A percentile compares a stretch with the other conserved stretches of the same genome.
Evolutionary conservation across 1,284 basidiomycete species (phyloP).

Genomic region (Cutaneotrichosporon daszewskae): DNA sequence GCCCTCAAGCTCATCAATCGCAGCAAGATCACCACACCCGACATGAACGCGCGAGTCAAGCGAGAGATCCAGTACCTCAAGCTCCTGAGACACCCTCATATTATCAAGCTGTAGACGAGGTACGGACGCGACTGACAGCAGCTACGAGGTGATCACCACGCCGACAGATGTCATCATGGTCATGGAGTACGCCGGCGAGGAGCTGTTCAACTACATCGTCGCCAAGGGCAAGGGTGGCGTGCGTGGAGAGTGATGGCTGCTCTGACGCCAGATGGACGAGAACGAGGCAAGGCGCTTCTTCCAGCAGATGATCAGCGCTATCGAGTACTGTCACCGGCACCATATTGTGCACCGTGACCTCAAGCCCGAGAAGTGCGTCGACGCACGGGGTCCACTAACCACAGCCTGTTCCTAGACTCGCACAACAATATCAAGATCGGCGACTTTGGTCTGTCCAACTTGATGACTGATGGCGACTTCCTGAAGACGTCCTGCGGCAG

Average conservation of each 20-base stretch:
- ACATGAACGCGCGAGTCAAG: conserved; percentile 86
- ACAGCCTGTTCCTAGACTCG: conserved; percentile 51
- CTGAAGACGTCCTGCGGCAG: conserved; percentile 90
- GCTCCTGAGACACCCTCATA: conserved; percentile 83
- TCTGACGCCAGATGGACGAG: conserved; percentile 63
- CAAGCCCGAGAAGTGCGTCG: conserved; percentile 76
- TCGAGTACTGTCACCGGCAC: conserved; percentile 88
- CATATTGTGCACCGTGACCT: conserved; percentile 94
- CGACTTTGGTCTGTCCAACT: conserved; percentile 88
- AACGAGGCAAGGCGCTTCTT: conserved; percentile 81
- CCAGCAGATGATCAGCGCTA: conserved; percentile 91
- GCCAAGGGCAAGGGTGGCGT: conserved; percentile 59
- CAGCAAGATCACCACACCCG: conserved; percentile 83
- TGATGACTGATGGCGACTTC: conserved; percentile 92
- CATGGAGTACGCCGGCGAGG: conserved; percentile 84
- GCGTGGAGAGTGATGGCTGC: conserved; percentile 5
- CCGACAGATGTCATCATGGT: conserved; percentile 93
- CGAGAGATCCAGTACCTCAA: conserved; percentile 95
- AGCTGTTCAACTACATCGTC: conserved; percentile 94
- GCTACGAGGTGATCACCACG: conserved; percentile 92
- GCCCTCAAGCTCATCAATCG: conserved; percentile 98
- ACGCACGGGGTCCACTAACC: not conserved
- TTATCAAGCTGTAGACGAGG: conserved; percentile 78
- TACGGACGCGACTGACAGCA: conserved; percentile 39
- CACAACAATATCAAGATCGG: conserved; percentile 76